A percentile compares a stretch with the other conserved stretches of the same genome.
phyloP scores from a whole-genome alignment of 2,329 filamentous ascomycete species.

The Aspergillus oerlinghausenensis region DNA sequence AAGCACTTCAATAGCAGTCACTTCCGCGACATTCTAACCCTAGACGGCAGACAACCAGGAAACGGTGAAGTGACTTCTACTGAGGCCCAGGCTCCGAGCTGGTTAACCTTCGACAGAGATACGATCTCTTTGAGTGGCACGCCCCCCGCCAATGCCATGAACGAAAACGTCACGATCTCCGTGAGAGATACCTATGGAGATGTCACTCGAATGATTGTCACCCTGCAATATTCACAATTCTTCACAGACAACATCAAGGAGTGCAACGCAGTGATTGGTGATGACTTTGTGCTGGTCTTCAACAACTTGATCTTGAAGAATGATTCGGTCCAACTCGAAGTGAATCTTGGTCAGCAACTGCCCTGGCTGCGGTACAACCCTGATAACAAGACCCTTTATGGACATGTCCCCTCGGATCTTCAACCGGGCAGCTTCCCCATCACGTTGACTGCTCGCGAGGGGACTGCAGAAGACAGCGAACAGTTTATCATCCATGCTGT shows the following conservation, averaged over 20 bases:
- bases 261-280: conserved; percentile 47
- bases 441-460: conserved; percentile 42
- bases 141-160: conserved; percentile 54
- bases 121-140: conserved; percentile 63
- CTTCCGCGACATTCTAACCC: conserved; percentile 49
- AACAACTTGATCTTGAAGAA: conserved; percentile 40
- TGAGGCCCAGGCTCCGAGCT: conserved; percentile 56
- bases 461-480: conserved; percentile 37
- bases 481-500: conserved; percentile 40
- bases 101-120: conserved; percentile 62
- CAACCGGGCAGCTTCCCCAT: conserved; percentile 37
- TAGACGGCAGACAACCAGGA: conserved; percentile 54
- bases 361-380: conserved; percentile 50
- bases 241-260: conserved; percentile 42
- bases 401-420: conserved; percentile 43
- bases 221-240: conserved; percentile 41
- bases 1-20: conserved; percentile 49
- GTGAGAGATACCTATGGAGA: conserved; percentile 59
- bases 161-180: conserved; percentile 59
- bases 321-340: conserved; percentile 38
- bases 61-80: conserved; percentile 50
- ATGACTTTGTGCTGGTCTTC: conserved; percentile 47
- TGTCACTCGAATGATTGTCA: conserved; percentile 54
- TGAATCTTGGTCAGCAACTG: conserved; percentile 40
- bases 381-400: conserved; percentile 42